Evolutionary conservation across 164 flowering plant genomes (phyloP).

Genomic region (Liriodendron chinense): DNA sequence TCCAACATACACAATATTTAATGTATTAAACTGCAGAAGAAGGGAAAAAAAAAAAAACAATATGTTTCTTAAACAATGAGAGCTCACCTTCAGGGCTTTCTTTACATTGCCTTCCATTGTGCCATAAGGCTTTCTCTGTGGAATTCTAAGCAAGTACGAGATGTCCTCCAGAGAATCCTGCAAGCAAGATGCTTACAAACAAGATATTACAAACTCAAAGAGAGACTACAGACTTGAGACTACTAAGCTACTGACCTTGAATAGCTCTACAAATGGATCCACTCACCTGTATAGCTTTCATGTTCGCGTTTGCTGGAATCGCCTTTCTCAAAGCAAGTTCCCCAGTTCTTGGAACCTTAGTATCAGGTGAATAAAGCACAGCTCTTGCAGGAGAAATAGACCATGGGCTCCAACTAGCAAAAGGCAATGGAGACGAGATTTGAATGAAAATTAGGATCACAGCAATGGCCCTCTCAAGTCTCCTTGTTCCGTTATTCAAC

Average conservation of each 20-base stretch:
- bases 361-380: conserved; percentile 92
- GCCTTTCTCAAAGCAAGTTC: conserved; percentile 93
- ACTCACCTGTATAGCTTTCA: conserved; percentile 86
- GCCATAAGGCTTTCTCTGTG: conserved; percentile 95
- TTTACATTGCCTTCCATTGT: conserved; percentile 96
- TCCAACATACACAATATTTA: no score
- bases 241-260: conserved; percentile 5
- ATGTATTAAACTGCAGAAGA: no score
- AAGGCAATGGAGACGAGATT: conserved; percentile 53
- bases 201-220: neutral
- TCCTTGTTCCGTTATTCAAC: conserved; percentile 26
- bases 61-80: neutral
- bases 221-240: neutral
- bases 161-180: conserved; percentile 89
- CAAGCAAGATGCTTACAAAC: conserved; percentile 8
- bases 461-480: conserved; percentile 40
- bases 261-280: neutral
- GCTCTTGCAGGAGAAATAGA: conserved; percentile 58
- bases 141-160: conserved; percentile 89
- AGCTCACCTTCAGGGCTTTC: conserved; percentile 79
- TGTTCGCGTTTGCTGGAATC: conserved; percentile 80
- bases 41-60: neutral
- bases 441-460: conserved; percentile 47
- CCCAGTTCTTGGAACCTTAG: conserved; percentile 93
- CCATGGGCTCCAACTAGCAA: conserved; percentile 33